Evolutionary conservation across 2,329 filamentous ascomycete genomes (phyloP).

Genomic region (Curvularia verruculosa): DNA sequence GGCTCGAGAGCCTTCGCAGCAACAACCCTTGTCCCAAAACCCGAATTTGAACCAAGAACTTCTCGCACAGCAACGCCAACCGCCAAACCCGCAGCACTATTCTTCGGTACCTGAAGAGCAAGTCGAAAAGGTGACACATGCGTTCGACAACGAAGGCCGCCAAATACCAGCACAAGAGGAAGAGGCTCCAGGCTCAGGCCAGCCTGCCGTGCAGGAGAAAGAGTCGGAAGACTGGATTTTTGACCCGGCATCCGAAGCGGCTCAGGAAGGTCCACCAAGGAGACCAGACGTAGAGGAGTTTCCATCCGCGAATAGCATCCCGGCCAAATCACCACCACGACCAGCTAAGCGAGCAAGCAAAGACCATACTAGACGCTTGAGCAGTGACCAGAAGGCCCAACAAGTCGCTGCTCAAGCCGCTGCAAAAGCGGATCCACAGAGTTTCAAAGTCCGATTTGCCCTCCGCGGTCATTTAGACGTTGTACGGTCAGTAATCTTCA

Average conservation of each 20-base stretch:
- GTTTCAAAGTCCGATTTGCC: constrained; percentile 92
- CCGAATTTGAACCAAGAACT: constrained; percentile 35
- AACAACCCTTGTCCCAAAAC: constrained; percentile 50
- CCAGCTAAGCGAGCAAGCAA: constrained; percentile 72
- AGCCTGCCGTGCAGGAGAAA: constrained; percentile 51
- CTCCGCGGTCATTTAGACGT: constrained; percentile 92
- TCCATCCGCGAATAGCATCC: constrained; percentile 76
- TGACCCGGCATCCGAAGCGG: constrained; percentile 68
- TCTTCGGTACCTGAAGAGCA: constrained; percentile 59
- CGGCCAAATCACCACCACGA: constrained; percentile 79
- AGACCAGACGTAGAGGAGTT: constrained; percentile 88
- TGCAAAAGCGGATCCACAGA: constrained; percentile 69
- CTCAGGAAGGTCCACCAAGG: constrained; percentile 59
- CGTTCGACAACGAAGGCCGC: constrained; percentile 64
- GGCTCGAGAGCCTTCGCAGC: constrained; percentile 52
- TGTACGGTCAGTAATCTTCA: constrained; percentile 94
- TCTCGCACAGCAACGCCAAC: constrained; percentile 47
- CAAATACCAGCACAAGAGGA: constrained; percentile 56
- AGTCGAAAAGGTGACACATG: constrained; percentile 63
- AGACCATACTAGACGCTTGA: constrained; percentile 62
- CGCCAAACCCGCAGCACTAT: constrained; percentile 47
- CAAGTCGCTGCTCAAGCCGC: constrained; percentile 49
- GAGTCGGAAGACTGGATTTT: constrained; percentile 89
- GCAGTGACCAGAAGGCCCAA: constrained; percentile 67
- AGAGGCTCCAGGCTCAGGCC: constrained; percentile 34